Percentiles rank a stretch among this genome's conserved stretches.
phyloP scores from a whole-genome alignment of 768 basidiomycete species.

The Suillus cothurnatus region DNA sequence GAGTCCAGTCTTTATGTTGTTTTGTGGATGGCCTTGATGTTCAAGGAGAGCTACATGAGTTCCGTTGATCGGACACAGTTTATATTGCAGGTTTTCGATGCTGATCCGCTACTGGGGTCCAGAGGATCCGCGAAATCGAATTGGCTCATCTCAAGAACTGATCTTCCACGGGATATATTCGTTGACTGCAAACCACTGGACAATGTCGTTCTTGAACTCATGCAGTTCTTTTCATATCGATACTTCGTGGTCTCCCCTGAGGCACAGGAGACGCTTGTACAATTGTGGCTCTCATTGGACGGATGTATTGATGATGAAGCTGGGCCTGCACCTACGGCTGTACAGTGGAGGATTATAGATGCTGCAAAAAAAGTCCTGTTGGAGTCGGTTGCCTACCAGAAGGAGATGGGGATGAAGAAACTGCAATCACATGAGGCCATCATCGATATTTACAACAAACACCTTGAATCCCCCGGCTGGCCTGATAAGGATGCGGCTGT shows the following conservation, averaged over 20 bases:
- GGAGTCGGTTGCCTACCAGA: neutral
- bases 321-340: neutral
- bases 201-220: neutral
- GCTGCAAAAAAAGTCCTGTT: neutral
- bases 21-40: slow-evolving; percentile 1
- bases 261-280: neutral
- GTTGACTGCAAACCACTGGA: neutral
- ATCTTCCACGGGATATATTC: neutral
- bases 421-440: neutral
- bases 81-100: neutral
- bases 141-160: neutral
- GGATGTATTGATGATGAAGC: neutral
- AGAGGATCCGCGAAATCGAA: neutral
- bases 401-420: neutral
- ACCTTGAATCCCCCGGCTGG: neutral
- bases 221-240: neutral
- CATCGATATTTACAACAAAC: neutral
- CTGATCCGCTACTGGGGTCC: neutral
- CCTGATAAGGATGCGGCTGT: neutral
- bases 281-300: neutral
- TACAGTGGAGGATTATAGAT: neutral
- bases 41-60: neutral
- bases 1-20: neutral
- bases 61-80: neutral
- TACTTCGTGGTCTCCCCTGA: neutral